Conservation (phyloP, 1,284 basidiomycete genomes). For the Puccinia coronata region DNA sequence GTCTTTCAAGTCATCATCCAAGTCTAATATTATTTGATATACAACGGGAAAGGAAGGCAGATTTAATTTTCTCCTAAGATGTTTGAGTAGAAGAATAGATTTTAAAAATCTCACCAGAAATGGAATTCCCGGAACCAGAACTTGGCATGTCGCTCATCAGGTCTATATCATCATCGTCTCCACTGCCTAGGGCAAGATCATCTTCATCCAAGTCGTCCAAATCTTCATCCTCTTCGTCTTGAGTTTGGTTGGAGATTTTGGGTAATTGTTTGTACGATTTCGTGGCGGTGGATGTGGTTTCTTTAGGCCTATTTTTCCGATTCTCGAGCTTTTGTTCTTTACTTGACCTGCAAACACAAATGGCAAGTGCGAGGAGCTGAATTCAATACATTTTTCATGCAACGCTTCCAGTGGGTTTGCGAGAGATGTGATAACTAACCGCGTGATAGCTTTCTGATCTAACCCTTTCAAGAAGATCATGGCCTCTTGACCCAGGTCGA, state of each 20-base stretch:
- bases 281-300: slow-evolving; percentile 6
- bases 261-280: slow-evolving; percentile 42
- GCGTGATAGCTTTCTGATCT: slow-evolving; percentile 47
- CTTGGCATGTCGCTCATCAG: slow-evolving; percentile 48
- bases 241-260: slow-evolving; percentile 19
- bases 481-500: slow-evolving; percentile 20
- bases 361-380: background rate
- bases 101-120: background rate
- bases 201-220: slow-evolving; percentile 46
- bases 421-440: slow-evolving; percentile 23
- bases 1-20: slow-evolving; percentile 45
- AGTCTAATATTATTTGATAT: slow-evolving; percentile 50
- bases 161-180: slow-evolving; percentile 41
- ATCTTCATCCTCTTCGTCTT: slow-evolving; percentile 33
- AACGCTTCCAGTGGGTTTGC: too few species aligned
- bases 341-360: slow-evolving; percentile 8
- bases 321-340: slow-evolving; percentile 39
- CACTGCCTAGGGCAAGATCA: slow-evolving; percentile 43
- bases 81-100: background rate
- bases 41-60: background rate
- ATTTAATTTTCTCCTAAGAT: background rate
- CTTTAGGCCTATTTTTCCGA: slow-evolving; percentile 41
- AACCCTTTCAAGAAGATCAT: slow-evolving; percentile 36
- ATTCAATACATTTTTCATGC: background rate
- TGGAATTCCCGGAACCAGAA: slow-evolving; percentile 19